Evolutionary conservation across 495 filamentous ascomycete species (phyloP).

Genomic region (Neurospora sp.): DNA sequence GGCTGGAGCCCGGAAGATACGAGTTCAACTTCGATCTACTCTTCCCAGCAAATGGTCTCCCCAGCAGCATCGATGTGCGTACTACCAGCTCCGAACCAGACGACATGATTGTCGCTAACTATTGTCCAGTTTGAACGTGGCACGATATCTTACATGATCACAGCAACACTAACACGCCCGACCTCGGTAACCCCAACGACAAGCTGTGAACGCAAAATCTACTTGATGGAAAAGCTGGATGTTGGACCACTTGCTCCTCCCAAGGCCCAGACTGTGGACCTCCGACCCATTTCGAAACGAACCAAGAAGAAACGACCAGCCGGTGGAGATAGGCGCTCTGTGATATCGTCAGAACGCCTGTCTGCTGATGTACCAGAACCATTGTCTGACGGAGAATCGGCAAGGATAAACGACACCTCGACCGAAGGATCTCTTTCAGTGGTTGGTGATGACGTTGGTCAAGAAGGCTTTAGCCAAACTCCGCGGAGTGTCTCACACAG

Average conservation of each 20-base stretch:
- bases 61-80: conserved; percentile 89
- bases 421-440: conserved; percentile 30
- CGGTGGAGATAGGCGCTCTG: conserved; percentile 13
- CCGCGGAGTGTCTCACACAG: conserved; percentile 24
- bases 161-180: conserved; percentile 80
- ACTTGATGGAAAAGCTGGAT: conserved; percentile 60
- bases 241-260: conserved; percentile 43
- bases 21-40: conserved; percentile 88
- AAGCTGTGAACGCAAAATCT: conserved; percentile 69
- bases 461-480: conserved; percentile 13
- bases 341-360: neutral
- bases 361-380: conserved; percentile 18
- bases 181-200: conserved; percentile 73
- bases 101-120: conserved; percentile 12
- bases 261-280: conserved; percentile 63
- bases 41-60: conserved; percentile 65
- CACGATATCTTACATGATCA: conserved; percentile 81
- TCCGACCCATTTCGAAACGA: conserved; percentile 60
- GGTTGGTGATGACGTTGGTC: conserved; percentile 24
- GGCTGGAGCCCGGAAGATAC: conserved; percentile 73
- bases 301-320: conserved; percentile 39
- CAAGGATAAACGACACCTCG: conserved; percentile 30
- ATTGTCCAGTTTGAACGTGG: conserved; percentile 78
- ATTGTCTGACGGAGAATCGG: conserved; percentile 27
- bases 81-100: neutral